Evolutionary conservation across 1,284 basidiomycete genomes (phyloP), one percentile per base, ranked within the genome.

Genomic region (Stereum hirsutum): DNA sequence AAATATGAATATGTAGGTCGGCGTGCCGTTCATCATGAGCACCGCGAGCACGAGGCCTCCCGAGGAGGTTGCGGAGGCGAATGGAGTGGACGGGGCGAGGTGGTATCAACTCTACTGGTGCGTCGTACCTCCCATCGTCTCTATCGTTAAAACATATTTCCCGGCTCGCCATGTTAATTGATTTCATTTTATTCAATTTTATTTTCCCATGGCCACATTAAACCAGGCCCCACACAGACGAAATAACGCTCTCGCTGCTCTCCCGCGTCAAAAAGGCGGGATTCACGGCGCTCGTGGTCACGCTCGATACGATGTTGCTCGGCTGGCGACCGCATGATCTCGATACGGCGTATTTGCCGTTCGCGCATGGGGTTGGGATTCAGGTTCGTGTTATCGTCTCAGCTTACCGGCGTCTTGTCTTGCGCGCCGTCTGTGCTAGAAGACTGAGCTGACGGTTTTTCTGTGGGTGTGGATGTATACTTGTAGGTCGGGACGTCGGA

Each of bases 51-150:
- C 74, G 14, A 71, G 79, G 20, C 74, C 78, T 8, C 81, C 90
- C 52, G 88, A 91, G 57, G 75, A 77, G 27, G 78, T 88, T 1
- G 86, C 77, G 4, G 60, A 66, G 44, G 82, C 74, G 1, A 87
- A 81, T 46, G 81, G 76, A 1, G 60, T 69, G 44, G 50, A 60
- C 38, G 69, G 75, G 0, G 64, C 74, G 24, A 68, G 86, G 21
- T 91, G 81, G 79, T 92, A 76, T 61, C 88, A 92, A 59, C 71
- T 91, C 6, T 91, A 91, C 59, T 86, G 82, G 80, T 74, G 37
- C 52, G 74, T 74, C 46, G 35, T 49, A 50, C 8, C 19, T 21
- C 24, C 32, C 39, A n/a, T 35, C 31, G 32, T 19, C 26, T 32
- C 39, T 5, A 14, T 20, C 12, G 20, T 19, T 19, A 19, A n/a